Evolutionary conservation across 2,329 filamentous ascomycete genomes (phyloP).

Genomic region (Nemania abortiva): DNA sequence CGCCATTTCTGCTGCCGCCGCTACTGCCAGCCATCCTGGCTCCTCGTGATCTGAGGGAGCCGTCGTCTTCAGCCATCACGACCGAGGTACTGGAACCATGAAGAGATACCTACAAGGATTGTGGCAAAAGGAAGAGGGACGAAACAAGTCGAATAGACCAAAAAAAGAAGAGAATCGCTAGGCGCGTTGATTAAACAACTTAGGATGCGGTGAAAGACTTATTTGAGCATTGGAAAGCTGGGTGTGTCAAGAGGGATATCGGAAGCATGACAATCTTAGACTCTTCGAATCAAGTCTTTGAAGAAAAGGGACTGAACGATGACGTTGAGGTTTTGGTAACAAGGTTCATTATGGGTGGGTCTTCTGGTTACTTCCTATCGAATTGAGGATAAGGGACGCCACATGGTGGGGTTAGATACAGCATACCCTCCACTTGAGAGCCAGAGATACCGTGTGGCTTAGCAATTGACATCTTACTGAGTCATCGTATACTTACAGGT

Average conservation of each 20-base stretch:
- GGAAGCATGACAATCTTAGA: constrained; percentile 8
- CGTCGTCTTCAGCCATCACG: constrained; percentile 33
- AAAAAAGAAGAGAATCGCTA: background rate
- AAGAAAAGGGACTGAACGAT: constrained; percentile 25
- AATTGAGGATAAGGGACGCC: too few relatives aligned
- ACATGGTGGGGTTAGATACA: too few relatives aligned
- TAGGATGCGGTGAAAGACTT: constrained; percentile 1
- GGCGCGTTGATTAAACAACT: background rate
- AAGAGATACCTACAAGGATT: constrained; percentile 7
- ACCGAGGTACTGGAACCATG: constrained; percentile 10
- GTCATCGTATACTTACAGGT: too few relatives aligned
- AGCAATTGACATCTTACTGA: too few relatives aligned
- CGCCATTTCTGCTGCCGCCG: background rate
- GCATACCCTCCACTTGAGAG: too few relatives aligned
- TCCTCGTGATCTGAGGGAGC: constrained; percentile 30
- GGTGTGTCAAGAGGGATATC: background rate
- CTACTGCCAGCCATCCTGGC: constrained; percentile 41
- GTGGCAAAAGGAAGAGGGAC: background rate
- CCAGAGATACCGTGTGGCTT: too few relatives aligned
- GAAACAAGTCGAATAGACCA: background rate
- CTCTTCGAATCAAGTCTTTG: constrained; percentile 10
- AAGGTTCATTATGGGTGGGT: too few relatives aligned
- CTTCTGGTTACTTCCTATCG: too few relatives aligned
- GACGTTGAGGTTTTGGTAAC: constrained; percentile 30
- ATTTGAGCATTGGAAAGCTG: constrained; percentile 9